A percentile compares a stretch with the other conserved stretches of the same genome.
Conservation (phyloP, 345 rosid genomes). For the Syzygium grande region DNA sequence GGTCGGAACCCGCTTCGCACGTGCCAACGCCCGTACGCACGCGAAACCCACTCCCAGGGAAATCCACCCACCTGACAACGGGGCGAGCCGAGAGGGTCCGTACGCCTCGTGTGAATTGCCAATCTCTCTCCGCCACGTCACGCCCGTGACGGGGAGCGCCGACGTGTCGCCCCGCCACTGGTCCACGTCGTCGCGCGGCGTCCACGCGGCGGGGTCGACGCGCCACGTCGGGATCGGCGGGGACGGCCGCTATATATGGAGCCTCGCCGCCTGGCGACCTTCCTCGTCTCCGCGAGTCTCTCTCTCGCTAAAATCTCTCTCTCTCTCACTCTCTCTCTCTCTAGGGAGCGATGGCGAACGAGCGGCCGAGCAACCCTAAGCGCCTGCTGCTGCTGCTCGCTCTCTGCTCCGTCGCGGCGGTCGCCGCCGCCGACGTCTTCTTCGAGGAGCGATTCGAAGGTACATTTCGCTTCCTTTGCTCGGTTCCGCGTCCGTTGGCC, state of each 20-base stretch:
- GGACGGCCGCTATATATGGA: constrained; percentile 1
- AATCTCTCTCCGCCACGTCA: constrained; percentile 31
- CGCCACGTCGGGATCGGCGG: background rate
- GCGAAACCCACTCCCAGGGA: background rate
- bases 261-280: background rate
- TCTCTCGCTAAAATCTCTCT: background rate
- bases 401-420: constrained; percentile 17
- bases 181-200: background rate
- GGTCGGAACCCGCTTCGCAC: background rate
- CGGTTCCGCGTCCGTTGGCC: background rate
- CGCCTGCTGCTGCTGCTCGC: constrained; percentile 21
- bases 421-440: constrained; percentile 60
- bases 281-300: background rate
- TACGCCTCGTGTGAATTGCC: constrained; percentile 3
- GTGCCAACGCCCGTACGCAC: background rate
- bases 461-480: constrained; percentile 8
- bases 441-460: constrained; percentile 95
- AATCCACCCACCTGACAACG: background rate
- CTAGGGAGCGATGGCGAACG: constrained; percentile 26
- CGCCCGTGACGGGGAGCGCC: constrained; percentile 14
- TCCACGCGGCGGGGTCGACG: constrained; percentile 14
- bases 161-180: constrained; percentile 5
- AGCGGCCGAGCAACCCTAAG: constrained; percentile 17
- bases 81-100: background rate
- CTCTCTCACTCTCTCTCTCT: background rate